Evolutionary conservation across 257 asterid species (phyloP), one percentile per base, ranked within the genome.

Genomic region (Scutellaria minor): DNA sequence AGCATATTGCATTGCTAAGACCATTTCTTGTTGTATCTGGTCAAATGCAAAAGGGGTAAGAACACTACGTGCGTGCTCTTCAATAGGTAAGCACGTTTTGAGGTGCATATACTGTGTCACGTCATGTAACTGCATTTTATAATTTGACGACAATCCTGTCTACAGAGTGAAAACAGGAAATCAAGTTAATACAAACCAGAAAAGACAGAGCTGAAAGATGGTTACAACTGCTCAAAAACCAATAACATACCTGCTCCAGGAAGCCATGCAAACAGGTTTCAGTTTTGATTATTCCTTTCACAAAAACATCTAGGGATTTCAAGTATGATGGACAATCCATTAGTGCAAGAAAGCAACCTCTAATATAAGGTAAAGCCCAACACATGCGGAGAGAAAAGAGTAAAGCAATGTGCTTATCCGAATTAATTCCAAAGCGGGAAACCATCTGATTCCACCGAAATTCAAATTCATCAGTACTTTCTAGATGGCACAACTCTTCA

Each of bases 391-490:
- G 70, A 59, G 89, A 70, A 67, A 76, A 86, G 75, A 89, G 85
- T 52, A 86, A 74, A 80, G 83, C 79, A 37, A 85, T 78, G 77
- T 86, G 93, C 81, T 80, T 85, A 82, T 87, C 93, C 1, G 86
- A 80, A 81, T 68, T 79, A 53, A 87, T 74, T 63, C 81, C 87
- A 75, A 82, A 85, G 53, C 69, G 79, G 53, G 86, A 77, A 68
- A 82, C 79, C 81, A 83, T 84, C 68, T 82, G 86, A 80, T 82
- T 82, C 93, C 96, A 88, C 68, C 82, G 84, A 74, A 79, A 86
- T 47, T 88, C 95, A 72, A 86, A 86, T 60, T 88, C 95, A 41
- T 87, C 88, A 6, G 73, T 61, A 76, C 71, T 80, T 82, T 85
- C 89, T 53, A 89, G 59, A 46, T 13, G 71, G 60, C 80, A 83